Evolutionary conservation across 306 rosid species (phyloP), one percentile per base, ranked within the genome.

Genomic region (Amphicarpaea edgeworthii): DNA sequence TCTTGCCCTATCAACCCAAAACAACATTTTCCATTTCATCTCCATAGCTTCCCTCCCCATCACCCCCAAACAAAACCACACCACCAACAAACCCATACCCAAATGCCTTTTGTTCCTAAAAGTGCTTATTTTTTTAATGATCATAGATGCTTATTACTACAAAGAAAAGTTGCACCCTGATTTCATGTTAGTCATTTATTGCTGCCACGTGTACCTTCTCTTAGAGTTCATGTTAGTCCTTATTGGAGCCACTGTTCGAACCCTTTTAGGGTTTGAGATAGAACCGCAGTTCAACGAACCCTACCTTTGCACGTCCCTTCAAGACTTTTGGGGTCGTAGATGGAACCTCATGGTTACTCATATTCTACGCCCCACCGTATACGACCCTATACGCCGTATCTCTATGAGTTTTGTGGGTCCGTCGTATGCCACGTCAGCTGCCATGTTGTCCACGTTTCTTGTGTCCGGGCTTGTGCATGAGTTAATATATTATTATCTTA

Each of bases 21-120:
- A 80, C 28, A 79, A 80, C 28, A 49, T 83, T 24, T 43, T 80
- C 75, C 89, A 79, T 12, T 91, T 93, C 85, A 83, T 91, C 72
- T 70, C 85, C 83, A 12, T 84, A 1, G 89, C 93, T 24, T 85
- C 82, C 50, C 88, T 93, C 7, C 97, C 98, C 21, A 87, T 91
- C 75, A 84, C 83, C 23, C 67, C 83, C 77, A 69, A 45, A 37
- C 84, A 61, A 30, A 30, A 30, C 6, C 3, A 30, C 34, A 30
- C 34, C 34, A 1, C 30, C 34, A 30, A 0, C 34, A 30, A 3
- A 5, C 34, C 3, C 3, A 30, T 3, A 6, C 34, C 34, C 3
- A 30, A 30, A 30, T 30, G 34, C 6, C 34, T 30, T 3, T 30
- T 30, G 0, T 1, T 3, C 34, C 5, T 30, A 30, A 30, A 30